Evolutionary conservation across 495 filamentous ascomycete species (phyloP).

Genomic region (Aspergillus sclerotiicarbonarius): DNA sequence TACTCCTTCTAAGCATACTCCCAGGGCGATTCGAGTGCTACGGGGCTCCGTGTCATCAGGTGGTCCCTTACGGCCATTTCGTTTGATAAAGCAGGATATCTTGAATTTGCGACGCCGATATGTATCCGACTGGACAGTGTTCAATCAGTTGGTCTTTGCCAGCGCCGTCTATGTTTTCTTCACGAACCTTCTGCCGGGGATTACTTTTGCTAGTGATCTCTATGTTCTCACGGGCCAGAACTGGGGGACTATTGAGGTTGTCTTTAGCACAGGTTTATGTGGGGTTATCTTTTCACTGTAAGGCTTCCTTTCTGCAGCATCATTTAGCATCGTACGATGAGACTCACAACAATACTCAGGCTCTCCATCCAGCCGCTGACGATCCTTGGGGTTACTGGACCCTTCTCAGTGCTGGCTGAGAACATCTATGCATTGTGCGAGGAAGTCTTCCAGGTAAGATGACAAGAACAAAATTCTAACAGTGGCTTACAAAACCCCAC

Average conservation of each 20-base stretch:
- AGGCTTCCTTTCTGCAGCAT: slow-evolving; percentile 16
- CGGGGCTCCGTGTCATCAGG: slow-evolving; percentile 38
- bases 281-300: slow-evolving; percentile 66
- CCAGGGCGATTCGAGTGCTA: slow-evolving; percentile 31
- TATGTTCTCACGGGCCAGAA: slow-evolving; percentile 64
- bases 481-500: background rate
- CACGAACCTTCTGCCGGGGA: slow-evolving; percentile 69
- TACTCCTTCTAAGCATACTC: slow-evolving; percentile 44
- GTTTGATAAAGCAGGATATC: slow-evolving; percentile 61
- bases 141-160: slow-evolving; percentile 70
- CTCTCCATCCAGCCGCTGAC: slow-evolving; percentile 70
- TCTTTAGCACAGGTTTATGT: slow-evolving; percentile 68
- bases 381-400: slow-evolving; percentile 69
- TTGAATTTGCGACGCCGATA: slow-evolving; percentile 54
- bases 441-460: slow-evolving; percentile 52
- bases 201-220: slow-evolving; percentile 70
- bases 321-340: background rate
- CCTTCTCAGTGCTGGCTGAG: slow-evolving; percentile 71
- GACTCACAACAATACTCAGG: slow-evolving; percentile 24
- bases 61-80: slow-evolving; percentile 54
- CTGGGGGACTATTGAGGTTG: slow-evolving; percentile 71
- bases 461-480: too few species aligned
- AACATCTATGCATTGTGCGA: slow-evolving; percentile 63
- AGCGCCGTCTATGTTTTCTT: slow-evolving; percentile 75
- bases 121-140: slow-evolving; percentile 63